phyloP scores from a whole-genome alignment of 257 asterid genomes.

The Prunella vulgaris region DNA sequence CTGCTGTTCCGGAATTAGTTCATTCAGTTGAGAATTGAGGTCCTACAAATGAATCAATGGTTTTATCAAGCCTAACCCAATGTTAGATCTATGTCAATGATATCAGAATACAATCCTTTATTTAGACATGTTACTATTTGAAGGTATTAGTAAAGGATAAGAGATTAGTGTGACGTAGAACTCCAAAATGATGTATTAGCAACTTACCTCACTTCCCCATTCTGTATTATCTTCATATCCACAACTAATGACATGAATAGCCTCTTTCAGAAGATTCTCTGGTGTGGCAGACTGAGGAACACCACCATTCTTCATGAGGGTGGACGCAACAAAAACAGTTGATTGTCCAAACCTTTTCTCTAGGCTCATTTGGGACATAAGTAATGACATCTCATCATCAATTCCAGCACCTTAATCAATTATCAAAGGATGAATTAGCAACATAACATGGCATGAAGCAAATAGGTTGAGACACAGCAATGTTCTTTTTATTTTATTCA shows the following conservation, averaged over 20 bases:
- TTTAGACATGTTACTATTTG: background rate
- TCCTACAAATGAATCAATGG: constrained; percentile 39
- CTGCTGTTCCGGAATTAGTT: constrained; percentile 86
- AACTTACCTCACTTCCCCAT: constrained; percentile 88
- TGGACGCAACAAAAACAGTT: constrained; percentile 94
- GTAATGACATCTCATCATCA: constrained; percentile 86
- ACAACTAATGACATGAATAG: constrained; percentile 98
- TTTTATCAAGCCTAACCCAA: background rate
- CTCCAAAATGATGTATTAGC: constrained; percentile 9
- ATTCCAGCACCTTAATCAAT: constrained; percentile 75
- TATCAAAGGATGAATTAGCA: constrained; percentile 13
- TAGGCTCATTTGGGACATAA: no score
- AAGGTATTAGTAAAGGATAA: constrained; percentile 1
- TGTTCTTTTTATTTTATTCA: background rate
- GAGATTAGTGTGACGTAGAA: constrained; percentile 7
- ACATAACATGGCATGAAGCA: constrained; percentile 5
- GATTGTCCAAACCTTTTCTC: constrained; percentile 98
- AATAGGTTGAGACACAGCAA: background rate
- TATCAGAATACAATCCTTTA: constrained; percentile 2
- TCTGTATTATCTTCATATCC: constrained; percentile 99
- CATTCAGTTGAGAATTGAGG: constrained; percentile 75
- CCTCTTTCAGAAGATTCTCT: constrained; percentile 90
- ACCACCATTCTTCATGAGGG: constrained; percentile 98
- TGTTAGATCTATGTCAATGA: background rate
- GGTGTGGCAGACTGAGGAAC: constrained; percentile 94